Evolutionary conservation across 1,284 basidiomycete genomes (phyloP).

Genomic region (Ceratobasidium sp.): DNA sequence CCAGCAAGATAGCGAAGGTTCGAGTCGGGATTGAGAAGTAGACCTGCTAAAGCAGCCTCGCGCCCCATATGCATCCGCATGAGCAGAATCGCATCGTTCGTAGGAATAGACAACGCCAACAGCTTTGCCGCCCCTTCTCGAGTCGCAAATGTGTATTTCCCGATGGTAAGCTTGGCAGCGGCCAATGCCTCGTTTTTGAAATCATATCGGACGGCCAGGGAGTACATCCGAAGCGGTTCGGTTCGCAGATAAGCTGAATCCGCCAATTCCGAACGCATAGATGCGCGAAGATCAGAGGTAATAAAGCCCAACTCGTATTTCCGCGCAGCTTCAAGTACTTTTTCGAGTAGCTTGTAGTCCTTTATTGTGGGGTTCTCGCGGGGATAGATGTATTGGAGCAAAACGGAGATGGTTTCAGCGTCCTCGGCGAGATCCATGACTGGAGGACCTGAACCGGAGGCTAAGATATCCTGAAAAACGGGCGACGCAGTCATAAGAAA

Average conservation of each 20-base stretch:
- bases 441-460: constrained; percentile 31
- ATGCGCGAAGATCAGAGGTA: constrained; percentile 38
- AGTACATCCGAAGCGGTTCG: constrained; percentile 35
- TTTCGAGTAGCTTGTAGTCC: constrained; percentile 22
- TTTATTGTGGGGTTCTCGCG: constrained; percentile 32
- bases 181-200: constrained; percentile 10
- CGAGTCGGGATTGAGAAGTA: constrained; percentile 10
- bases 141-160: constrained; percentile 36
- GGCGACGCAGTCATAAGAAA: constrained; percentile 40
- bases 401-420: constrained; percentile 31
- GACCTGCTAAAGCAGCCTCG: constrained; percentile 13
- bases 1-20: constrained; percentile 25
- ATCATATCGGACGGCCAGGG: constrained; percentile 21
- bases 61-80: constrained; percentile 41
- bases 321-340: constrained; percentile 30
- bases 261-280: constrained; percentile 36
- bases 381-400: constrained; percentile 37
- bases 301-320: constrained; percentile 39
- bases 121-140: neutral
- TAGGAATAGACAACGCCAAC: constrained; percentile 8
- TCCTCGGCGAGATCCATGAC: constrained; percentile 36
- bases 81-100: constrained; percentile 12
- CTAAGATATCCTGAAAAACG: constrained; percentile 37
- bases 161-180: constrained; percentile 37
- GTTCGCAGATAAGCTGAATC: constrained; percentile 21